These are phyloP conservation scores for Discostella pseudostelligera DNA, from an alignment of 108 stramenopile genomes.

Conservation along the genomic window DNA sequence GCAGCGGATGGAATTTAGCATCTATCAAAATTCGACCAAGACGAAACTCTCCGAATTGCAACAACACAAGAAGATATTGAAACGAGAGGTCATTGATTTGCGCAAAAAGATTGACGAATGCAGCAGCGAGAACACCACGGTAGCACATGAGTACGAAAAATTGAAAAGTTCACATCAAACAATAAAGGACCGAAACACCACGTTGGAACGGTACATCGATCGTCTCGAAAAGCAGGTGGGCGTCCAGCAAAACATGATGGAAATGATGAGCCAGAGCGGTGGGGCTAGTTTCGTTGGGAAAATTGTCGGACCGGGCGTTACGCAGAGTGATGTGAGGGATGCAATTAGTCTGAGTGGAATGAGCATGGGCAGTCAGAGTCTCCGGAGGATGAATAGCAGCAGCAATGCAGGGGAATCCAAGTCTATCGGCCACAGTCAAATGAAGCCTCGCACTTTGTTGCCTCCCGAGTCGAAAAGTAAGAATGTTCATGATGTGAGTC, in stretches of 20 bases:
- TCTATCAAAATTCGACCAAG: conserved; percentile 73
- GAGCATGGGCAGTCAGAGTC: conserved; percentile 30
- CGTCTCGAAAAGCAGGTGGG: conserved; percentile 84
- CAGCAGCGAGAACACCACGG: conserved; percentile 53
- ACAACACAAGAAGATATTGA: conserved; percentile 83
- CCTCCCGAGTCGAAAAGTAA: conserved; percentile 26
- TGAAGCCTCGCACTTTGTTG: conserved; percentile 17
- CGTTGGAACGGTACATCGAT: conserved; percentile 76
- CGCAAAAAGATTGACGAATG: conserved; percentile 72
- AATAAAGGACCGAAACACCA: conserved; percentile 63
- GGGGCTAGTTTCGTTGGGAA: conserved; percentile 45
- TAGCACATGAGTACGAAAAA: conserved; percentile 58
- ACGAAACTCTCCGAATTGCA: conserved; percentile 68
- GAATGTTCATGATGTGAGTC: conserved; percentile 16
- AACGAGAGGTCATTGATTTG: conserved; percentile 85
- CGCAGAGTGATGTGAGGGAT: conserved; percentile 31
- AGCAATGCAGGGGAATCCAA: background rate
- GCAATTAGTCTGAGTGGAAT: conserved; percentile 33
- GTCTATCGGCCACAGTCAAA: background rate
- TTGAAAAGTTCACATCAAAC: conserved; percentile 54
- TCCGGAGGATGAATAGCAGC: conserved; percentile 12
- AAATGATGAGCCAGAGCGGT: conserved; percentile 71
- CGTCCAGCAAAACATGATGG: conserved; percentile 90
- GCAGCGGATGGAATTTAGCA: conserved; percentile 77
- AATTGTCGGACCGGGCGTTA: conserved; percentile 39